Evolutionary conservation across 2,329 filamentous ascomycete genomes (phyloP).

Genomic region (Xylaria sp.): DNA sequence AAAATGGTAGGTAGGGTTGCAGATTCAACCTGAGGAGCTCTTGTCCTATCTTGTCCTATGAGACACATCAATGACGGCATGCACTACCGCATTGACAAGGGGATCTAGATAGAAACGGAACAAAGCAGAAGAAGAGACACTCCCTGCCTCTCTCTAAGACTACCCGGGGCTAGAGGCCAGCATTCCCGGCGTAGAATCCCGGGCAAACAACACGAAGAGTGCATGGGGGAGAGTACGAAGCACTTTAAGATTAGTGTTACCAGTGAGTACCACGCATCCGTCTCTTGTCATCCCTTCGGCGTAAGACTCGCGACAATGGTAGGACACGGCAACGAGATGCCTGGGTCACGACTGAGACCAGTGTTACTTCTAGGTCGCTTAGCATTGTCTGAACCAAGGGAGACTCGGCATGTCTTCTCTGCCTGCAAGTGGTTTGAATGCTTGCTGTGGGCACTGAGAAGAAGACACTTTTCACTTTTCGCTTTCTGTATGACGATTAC

Average conservation of each 20-base stretch:
- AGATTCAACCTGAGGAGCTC: slow-evolving; percentile 24
- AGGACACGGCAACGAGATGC: neutral
- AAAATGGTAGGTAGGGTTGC: slow-evolving; percentile 33
- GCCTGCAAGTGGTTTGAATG: neutral
- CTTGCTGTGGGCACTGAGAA: slow-evolving; percentile 15
- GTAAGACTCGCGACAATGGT: neutral
- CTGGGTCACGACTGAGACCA: slow-evolving; percentile 10
- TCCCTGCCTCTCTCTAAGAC: slow-evolving; percentile 1
- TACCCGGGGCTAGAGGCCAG: slow-evolving; percentile 8
- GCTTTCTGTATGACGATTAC: slow-evolving; percentile 4
- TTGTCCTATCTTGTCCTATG: slow-evolving; percentile 21
- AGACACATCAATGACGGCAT: slow-evolving; percentile 31
- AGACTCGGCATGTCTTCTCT: slow-evolving; percentile 11
- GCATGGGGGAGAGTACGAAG: neutral
- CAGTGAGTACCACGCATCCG: slow-evolving; percentile 8
- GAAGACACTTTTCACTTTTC: slow-evolving; percentile 22
- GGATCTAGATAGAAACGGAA: slow-evolving; percentile 23
- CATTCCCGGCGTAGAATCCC: neutral
- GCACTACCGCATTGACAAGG: slow-evolving; percentile 23
- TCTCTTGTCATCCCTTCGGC: neutral
- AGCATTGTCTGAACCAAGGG: neutral
- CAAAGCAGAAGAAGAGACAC: slow-evolving; percentile 5
- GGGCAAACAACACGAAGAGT: slow-evolving; percentile 13
- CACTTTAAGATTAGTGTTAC: slow-evolving; percentile 5
- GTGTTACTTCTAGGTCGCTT: slow-evolving; percentile 13